phyloP scores from a whole-genome alignment of 495 filamentous ascomycete species.

The Talaromyces borbonicus region DNA sequence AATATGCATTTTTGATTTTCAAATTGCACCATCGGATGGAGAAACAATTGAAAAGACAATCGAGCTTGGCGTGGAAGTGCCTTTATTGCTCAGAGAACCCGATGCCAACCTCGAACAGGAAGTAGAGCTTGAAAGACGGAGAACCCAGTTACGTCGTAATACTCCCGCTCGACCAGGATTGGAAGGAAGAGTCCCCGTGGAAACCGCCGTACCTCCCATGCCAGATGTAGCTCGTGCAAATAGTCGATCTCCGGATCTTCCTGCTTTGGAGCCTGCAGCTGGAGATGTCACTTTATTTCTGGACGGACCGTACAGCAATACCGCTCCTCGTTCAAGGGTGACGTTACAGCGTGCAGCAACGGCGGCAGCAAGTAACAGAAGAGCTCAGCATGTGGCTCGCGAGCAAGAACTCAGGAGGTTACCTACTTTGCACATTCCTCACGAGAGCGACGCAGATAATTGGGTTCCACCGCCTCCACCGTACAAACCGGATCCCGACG shows the following conservation, averaged over 20 bases:
- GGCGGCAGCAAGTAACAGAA: constrained; percentile 59
- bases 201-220: constrained; percentile 3
- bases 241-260: not conserved
- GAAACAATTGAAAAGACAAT: constrained; percentile 47
- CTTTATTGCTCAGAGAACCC: constrained; percentile 63
- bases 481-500: constrained; percentile 62
- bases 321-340: constrained; percentile 64
- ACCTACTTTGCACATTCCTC: constrained; percentile 48
- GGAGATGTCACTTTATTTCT: constrained; percentile 14
- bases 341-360: constrained; percentile 72
- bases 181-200: not conserved
- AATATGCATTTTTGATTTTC: constrained; percentile 69
- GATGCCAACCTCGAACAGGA: constrained; percentile 69
- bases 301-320: constrained; percentile 61
- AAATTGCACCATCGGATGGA: constrained; percentile 48
- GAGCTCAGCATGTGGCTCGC: constrained; percentile 41
- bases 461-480: constrained; percentile 92
- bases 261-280: constrained; percentile 6
- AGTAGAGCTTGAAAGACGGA: constrained; percentile 68
- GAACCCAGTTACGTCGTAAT: constrained; percentile 43
- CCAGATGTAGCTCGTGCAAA: not conserved
- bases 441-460: constrained; percentile 84
- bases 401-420: constrained; percentile 49
- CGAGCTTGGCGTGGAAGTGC: constrained; percentile 62
- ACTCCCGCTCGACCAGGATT: constrained; percentile 14